These are phyloP conservation scores for Nakataea oryzae DNA, from an alignment of 2,329 filamentous ascomycete genomes.

Conservation along the genomic window DNA sequence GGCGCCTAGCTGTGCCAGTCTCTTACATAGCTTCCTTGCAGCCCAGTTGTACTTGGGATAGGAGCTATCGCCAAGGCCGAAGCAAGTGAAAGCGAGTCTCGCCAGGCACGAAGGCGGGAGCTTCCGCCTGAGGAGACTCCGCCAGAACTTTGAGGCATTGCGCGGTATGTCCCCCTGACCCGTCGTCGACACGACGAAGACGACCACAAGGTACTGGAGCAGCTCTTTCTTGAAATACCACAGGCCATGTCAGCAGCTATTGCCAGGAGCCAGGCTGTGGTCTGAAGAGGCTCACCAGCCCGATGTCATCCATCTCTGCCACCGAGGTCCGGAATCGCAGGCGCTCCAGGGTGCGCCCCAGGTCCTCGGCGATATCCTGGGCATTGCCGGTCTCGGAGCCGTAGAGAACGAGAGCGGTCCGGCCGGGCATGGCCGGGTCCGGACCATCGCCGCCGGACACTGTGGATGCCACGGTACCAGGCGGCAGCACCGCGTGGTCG, in stretches of 20 bases:
- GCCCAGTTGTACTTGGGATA: constrained; percentile 97
- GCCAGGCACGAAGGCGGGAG: constrained; percentile 61
- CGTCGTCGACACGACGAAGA: constrained; percentile 84
- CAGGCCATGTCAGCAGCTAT: constrained; percentile 2
- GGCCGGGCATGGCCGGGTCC: constrained; percentile 4
- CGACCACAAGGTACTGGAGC: constrained; percentile 43
- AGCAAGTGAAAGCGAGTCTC: constrained; percentile 66
- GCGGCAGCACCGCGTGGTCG: not conserved
- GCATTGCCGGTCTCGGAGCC: constrained; percentile 93
- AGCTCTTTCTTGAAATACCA: constrained; percentile 32
- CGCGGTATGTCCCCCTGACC: constrained; percentile 88
- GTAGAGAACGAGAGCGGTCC: constrained; percentile 64
- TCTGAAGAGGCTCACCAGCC: constrained; percentile 48
- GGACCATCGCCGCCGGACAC: not conserved
- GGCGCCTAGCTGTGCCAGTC: constrained; percentile 75
- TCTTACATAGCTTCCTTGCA: constrained; percentile 75
- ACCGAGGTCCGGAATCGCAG: constrained; percentile 69
- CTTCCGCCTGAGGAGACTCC: constrained; percentile 66
- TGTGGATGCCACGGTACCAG: not conserved
- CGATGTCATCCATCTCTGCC: constrained; percentile 65
- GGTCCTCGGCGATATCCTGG: constrained; percentile 80
- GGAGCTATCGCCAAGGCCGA: constrained; percentile 89
- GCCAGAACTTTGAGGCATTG: constrained; percentile 80
- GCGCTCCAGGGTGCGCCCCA: constrained; percentile 64
- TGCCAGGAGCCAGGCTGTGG: too few species aligned